phyloP scores from a whole-genome alignment of 2,329 filamentous ascomycete genomes.

The Bipolaris victoriae region DNA sequence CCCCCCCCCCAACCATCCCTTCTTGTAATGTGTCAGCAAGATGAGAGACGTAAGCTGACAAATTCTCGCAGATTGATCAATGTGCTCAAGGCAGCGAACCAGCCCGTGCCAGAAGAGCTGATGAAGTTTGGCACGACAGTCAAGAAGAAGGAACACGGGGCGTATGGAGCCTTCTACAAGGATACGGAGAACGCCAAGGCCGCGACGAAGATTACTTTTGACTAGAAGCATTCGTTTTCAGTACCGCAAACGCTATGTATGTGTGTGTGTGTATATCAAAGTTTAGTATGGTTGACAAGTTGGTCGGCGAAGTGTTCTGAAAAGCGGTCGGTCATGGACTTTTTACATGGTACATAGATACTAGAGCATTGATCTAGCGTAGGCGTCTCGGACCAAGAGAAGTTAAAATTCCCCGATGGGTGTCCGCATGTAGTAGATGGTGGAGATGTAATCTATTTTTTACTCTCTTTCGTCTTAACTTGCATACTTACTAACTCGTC shows the following conservation, averaged over 20 bases:
- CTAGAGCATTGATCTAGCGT: slow-evolving; percentile 25
- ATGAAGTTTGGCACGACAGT: slow-evolving; percentile 97
- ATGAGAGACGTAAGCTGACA: slow-evolving; percentile 15
- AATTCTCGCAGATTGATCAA: slow-evolving; percentile 75
- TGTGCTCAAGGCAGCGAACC: slow-evolving; percentile 90
- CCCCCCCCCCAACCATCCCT: background rate
- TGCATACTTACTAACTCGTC: background rate
- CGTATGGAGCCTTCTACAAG: slow-evolving; percentile 95
- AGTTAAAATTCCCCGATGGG: slow-evolving; percentile 6
- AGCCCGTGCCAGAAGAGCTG: slow-evolving; percentile 86
- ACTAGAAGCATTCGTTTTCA: slow-evolving; percentile 48
- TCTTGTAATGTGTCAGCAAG: background rate
- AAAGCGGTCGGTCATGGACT: slow-evolving; percentile 19
- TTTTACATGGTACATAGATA: slow-evolving; percentile 3
- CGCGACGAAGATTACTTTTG: slow-evolving; percentile 91
- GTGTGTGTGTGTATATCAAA: slow-evolving; percentile 5
- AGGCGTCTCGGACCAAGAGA: slow-evolving; percentile 31
- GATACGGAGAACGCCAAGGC: slow-evolving; percentile 83
- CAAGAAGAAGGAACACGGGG: slow-evolving; percentile 97
- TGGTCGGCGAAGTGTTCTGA: slow-evolving; percentile 29
- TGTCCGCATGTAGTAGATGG: slow-evolving; percentile 7
- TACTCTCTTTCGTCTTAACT: background rate
- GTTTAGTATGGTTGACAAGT: slow-evolving; percentile 3
- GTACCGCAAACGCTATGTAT: background rate
- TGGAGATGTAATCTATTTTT: background rate